Conservation (phyloP, 805 yeast genomes). For the Cyberlindnera petersonii region DNA sequence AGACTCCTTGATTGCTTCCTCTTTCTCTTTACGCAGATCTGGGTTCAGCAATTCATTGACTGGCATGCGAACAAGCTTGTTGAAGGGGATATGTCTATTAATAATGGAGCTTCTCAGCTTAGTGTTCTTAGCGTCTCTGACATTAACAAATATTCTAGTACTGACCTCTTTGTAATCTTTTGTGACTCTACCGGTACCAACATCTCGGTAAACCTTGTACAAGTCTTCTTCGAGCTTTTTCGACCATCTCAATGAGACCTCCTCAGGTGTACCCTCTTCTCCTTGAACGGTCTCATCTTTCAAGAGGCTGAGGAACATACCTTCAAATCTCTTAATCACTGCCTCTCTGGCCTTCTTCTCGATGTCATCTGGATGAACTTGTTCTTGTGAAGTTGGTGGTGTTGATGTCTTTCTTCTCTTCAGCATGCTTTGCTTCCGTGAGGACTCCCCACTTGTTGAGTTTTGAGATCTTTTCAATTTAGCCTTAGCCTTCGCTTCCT, state of each 20-base stretch:
- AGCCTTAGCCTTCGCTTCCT: no score
- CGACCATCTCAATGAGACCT: slow-evolving; percentile 44
- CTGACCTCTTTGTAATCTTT: slow-evolving; percentile 55
- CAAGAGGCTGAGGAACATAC: slow-evolving; percentile 46
- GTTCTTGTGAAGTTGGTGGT: slow-evolving; percentile 5
- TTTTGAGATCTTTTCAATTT: background rate
- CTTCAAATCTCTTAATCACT: slow-evolving; percentile 45
- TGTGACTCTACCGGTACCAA: slow-evolving; percentile 21
- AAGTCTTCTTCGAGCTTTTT: slow-evolving; percentile 49
- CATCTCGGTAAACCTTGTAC: slow-evolving; percentile 34
- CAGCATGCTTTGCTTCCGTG: background rate
- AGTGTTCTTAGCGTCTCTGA: slow-evolving; percentile 53
- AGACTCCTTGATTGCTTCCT: slow-evolving; percentile 64
- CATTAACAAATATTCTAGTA: slow-evolving; percentile 63
- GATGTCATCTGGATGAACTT: slow-evolving; percentile 7
- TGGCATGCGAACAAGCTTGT: slow-evolving; percentile 57
- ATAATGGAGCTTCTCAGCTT: slow-evolving; percentile 56
- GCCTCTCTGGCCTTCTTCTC: slow-evolving; percentile 31
- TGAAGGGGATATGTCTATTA: slow-evolving; percentile 48
- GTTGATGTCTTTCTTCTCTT: slow-evolving; percentile 7
- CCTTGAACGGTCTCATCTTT: slow-evolving; percentile 27
- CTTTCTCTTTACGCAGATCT: slow-evolving; percentile 66
- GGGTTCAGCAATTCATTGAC: slow-evolving; percentile 78
- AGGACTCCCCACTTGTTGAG: background rate
- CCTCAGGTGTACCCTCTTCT: slow-evolving; percentile 31